Base-by-base conservation (phyloP, 352 stramenopile genomes). In the Phytophthora boehmeriae region DNA sequence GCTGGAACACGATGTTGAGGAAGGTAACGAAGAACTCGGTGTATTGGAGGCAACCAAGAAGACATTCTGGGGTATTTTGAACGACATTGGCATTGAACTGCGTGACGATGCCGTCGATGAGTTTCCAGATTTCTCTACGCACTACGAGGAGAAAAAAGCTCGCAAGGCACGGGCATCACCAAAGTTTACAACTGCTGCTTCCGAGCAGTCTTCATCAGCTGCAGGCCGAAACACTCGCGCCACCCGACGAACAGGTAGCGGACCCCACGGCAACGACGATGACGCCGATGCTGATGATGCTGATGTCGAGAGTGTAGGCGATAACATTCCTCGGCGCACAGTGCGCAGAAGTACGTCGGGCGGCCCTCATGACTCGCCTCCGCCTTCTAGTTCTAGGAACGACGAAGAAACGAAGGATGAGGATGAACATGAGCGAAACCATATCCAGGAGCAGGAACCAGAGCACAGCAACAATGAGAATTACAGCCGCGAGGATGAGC, bases 81-180 rank as follows among this genome's bases (percentile, higher is more conserved):
- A 87, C 45, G 79, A 88, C 27, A 93, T 88, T 34, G 81, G 78
- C 10, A 83, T 86, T 55, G 76, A 83, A 3, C 38, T 68, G 14
- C 63, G 79, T 32, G 73, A 89, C 32, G 75, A 92, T 54, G 71
- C 74, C 2, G 71, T 64, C 8, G 83, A 92, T 43, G 63, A 78
- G 0, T 88, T 90, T 34, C 70, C 70, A 10, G 54, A 83, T 11
- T 82, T 85, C 23, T 60, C 72, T 9, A 67, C 41, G 3, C 80
- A 88, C 42, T 89, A 89, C 46, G 64, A 53, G 22, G 65, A 54
- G 25, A 80, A 86, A 56, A 75, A 75, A 58, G 25, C 63, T 4
- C 60, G 60, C n/a, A 89, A 82, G 51, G 52, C 63, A 10, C 68
- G 56, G 10, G 38, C 58, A 9, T 54, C 63, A 5, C 47, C 44